Base-by-base conservation (phyloP, 2,329 filamentous ascomycete genomes). In the Apiospora phragmitis region DNA sequence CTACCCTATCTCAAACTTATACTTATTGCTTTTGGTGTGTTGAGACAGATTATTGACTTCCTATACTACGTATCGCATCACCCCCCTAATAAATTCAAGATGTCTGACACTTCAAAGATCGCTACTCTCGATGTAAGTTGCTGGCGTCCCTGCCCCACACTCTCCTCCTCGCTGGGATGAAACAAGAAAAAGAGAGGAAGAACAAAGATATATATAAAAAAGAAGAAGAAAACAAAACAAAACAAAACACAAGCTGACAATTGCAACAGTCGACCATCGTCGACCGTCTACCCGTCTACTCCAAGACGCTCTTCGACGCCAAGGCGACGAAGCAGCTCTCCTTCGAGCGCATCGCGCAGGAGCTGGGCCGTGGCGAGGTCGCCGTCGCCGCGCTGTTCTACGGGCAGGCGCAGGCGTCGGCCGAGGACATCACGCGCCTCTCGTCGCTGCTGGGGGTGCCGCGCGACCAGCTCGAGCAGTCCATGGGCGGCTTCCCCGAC, bases 361-460 rank as follows among this genome's bases (percentile, higher is more conserved):
- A 90, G 41, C 87, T 97, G 70, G 91, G 90, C 73, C 92, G 94
- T 73, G 90, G 92, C 78, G 93, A 97, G 83, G 93, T 97, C 55
- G 93, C 94, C 51, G 89, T 93, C 4, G 95, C 95, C 2, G 94
- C 94, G 2, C 85, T 97, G 73, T 98, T 98, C 87, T 97, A 97
- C 80, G 95, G 95, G 41, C 94, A 96, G 80, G 90, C 92, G 7
- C 89, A 89, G 76, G 93, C 94, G 1, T 92, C 91, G 0, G 77
- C 88, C 0, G 91, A 93, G 73, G 94, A 96, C 72, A 77, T 86
- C 74, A 81, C 87, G 71, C 91, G 89, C 71, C 89, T 97, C 1
- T 88, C 92, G 1, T 77, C 86, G 51, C 80, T 94, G 32, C 87
- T 97, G 11, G 87, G 85, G 0, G 86, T 95, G 43, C 14, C n/a